A percentile compares a stretch with the other conserved stretches of the same genome.
Conservation (phyloP, 352 stramenopile genomes). For the Pythium monospermum region DNA sequence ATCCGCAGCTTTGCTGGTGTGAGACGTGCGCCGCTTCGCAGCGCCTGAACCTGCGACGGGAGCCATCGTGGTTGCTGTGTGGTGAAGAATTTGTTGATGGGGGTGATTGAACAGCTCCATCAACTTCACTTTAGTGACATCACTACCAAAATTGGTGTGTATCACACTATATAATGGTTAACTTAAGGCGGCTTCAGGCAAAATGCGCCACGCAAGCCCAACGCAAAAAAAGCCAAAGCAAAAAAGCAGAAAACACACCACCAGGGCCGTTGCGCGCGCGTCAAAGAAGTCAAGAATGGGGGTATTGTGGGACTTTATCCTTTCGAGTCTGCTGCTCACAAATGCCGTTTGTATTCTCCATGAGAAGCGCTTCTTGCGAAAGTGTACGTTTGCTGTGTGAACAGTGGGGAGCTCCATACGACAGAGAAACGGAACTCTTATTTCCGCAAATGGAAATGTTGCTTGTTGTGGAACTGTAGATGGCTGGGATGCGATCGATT, state of each 20-base stretch:
- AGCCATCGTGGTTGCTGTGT: not conserved
- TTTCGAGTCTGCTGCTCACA: conserved; percentile 79
- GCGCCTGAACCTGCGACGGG: not conserved
- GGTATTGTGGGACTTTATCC: conserved; percentile 86
- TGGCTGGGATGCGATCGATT: conserved; percentile 80
- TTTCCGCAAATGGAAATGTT: not conserved
- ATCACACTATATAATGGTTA: not conserved
- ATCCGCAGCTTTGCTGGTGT: not conserved
- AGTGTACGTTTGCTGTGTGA: conserved; percentile 41
- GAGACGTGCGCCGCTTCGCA: conserved; percentile 4
- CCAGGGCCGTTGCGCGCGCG: too few species aligned
- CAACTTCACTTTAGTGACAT: conserved; percentile 1
- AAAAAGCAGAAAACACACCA: not conserved
- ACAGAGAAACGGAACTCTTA: not conserved
- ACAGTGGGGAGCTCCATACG: not conserved
- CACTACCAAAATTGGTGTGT: not conserved
- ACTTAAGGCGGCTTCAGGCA: not conserved
- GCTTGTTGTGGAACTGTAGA: conserved; percentile 28
- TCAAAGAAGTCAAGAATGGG: conserved; percentile 60
- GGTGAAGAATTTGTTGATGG: not conserved
- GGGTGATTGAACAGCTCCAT: not conserved
- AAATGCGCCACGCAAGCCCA: not conserved
- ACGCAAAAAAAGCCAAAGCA: conserved; percentile 12
- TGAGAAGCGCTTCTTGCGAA: conserved; percentile 83
- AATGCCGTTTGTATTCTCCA: conserved; percentile 86